These are phyloP conservation scores for Kalanchoe fedtschenkoi DNA, from an alignment of 164 flowering plant species.

Conservation along the genomic window DNA sequence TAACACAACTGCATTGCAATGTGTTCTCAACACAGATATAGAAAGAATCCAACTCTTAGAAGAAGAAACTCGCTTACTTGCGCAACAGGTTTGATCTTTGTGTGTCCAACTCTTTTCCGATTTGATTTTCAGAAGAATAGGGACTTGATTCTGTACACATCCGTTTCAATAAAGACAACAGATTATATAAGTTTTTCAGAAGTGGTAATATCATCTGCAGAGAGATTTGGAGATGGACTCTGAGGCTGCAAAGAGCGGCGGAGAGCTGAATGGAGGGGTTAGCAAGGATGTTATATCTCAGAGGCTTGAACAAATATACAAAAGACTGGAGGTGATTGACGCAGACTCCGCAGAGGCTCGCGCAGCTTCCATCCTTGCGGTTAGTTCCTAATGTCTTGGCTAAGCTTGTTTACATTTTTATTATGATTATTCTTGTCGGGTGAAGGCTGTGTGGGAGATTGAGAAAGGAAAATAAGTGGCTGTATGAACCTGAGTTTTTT, in stretches of 20 bases:
- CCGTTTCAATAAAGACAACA: neutral
- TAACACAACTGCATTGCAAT: constrained; percentile 74
- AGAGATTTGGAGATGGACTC: constrained; percentile 57
- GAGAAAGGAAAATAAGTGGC: neutral
- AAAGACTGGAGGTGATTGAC: constrained; percentile 81
- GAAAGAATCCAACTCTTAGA: constrained; percentile 79
- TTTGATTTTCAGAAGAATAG: neutral
- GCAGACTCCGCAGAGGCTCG: constrained; percentile 92
- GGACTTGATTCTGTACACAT: neutral
- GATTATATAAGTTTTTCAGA: neutral
- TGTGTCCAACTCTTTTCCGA: neutral
- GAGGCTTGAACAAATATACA: constrained; percentile 79
- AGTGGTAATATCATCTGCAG: constrained; percentile 23
- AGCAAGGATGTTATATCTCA: constrained; percentile 48
- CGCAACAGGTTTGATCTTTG: constrained; percentile 47
- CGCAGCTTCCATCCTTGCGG: constrained; percentile 96
- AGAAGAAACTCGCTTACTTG: constrained; percentile 73
- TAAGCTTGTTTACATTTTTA: neutral
- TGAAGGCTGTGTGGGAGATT: neutral
- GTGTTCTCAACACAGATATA: constrained; percentile 82
- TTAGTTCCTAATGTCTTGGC: constrained; percentile 24
- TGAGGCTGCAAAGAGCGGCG: constrained; percentile 25
- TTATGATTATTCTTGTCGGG: neutral
- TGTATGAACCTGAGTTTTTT: neutral
- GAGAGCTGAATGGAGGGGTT: constrained; percentile 24